Evolutionary conservation across 2,329 filamentous ascomycete genomes (phyloP), one percentile per base, ranked within the genome.

Genomic region (Scedosporium minutisporum): DNA sequence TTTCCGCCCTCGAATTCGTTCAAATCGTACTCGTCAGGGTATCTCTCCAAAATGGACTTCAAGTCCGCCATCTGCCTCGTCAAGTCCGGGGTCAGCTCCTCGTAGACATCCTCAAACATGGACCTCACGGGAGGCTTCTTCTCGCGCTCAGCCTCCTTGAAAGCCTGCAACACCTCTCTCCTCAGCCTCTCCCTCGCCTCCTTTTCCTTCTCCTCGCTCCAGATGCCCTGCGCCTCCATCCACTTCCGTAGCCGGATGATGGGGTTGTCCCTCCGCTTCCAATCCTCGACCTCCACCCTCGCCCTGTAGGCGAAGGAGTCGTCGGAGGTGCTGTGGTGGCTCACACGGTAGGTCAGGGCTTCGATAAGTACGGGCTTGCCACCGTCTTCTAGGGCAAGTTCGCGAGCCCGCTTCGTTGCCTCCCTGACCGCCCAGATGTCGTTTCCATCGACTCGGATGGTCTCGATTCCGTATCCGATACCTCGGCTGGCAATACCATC

Each of bases 281-380:
- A 96, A 72, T 96, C 91, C 72, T 96, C 91, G 74, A 99, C 95
- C 71, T 99, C 95, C 0, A 97, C 87, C 27, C 89, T 86, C 1
- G 93, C 92, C 7, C 95, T 89, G 77, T 99, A 99, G 0, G 95
- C 95, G 70, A 97, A 99, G 27, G 90, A 95, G 76, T 99, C 95
- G 71, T 99, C 95, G 0, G 90, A 95, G 0, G 95, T 99, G 75
- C 91, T 96, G 77, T 99, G 95, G 72, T 99, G 92, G 6, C 90
- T 93, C 53, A 97, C 93, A n/a, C 95, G 91, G 76, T 99, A 99
- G 25, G 90, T 93, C 90, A 99, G 96, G 63, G 92, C 92, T 76
- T 99, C 95, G 48, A 99, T 88, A 6, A 99, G 78, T 0, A 99
- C 84, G 0, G 91, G 92, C 65, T 84, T 86, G 3, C 91, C 90